Evolutionary conservation across 2,329 filamentous ascomycete genomes (phyloP).

Genomic region (Spiromastix sp.): DNA sequence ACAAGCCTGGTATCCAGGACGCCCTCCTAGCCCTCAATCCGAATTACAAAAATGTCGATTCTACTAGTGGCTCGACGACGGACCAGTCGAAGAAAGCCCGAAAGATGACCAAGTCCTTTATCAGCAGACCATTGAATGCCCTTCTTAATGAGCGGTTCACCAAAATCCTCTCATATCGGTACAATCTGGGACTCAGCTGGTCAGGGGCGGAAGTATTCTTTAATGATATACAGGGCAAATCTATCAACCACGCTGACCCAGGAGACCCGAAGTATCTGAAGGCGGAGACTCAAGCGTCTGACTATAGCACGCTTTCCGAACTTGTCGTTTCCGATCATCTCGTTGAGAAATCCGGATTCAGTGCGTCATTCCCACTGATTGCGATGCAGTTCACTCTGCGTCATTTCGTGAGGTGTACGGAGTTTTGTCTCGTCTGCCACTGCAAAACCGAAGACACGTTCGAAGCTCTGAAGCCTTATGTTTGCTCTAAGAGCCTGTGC

Average conservation of each 20-base stretch:
- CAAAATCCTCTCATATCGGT: constrained; percentile 50
- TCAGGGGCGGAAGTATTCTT: constrained; percentile 53
- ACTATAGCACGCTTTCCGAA: constrained; percentile 25
- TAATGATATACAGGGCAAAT: constrained; percentile 35
- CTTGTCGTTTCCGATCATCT: constrained; percentile 45
- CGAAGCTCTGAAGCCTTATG: constrained; percentile 47
- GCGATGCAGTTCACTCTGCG: constrained; percentile 67
- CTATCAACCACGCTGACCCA: constrained; percentile 8
- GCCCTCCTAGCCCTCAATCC: constrained; percentile 42
- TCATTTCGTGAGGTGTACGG: constrained; percentile 68
- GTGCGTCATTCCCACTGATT: constrained; percentile 45
- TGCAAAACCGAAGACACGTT: constrained; percentile 54
- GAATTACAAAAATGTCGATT: neutral
- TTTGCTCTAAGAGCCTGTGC: constrained; percentile 66
- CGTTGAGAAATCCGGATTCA: constrained; percentile 14
- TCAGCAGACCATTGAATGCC: constrained; percentile 60
- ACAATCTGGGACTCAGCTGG: constrained; percentile 49
- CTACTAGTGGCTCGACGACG: neutral
- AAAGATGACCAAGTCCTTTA: constrained; percentile 50
- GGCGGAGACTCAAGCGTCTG: constrained; percentile 16
- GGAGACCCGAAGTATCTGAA: constrained; percentile 11
- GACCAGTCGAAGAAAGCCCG: neutral
- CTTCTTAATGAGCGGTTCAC: constrained; percentile 58
- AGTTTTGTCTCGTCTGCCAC: constrained; percentile 83
- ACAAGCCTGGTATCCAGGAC: constrained; percentile 56